Base-by-base conservation (phyloP, 2,329 filamentous ascomycete genomes). In the Talaromyces sp. region DNA sequence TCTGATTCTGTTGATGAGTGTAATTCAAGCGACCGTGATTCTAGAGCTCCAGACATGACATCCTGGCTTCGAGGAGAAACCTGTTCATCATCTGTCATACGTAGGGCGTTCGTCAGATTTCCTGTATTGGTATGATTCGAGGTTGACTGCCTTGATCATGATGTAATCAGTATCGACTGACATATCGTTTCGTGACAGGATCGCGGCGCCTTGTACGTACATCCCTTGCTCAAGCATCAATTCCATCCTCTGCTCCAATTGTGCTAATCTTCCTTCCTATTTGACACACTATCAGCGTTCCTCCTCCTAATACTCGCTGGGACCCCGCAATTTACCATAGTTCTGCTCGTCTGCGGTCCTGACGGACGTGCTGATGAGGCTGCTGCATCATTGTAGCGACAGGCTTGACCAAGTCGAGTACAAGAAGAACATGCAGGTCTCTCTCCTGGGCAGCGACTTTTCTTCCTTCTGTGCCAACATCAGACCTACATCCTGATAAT, bases 371-470 rank as follows among this genome's bases (percentile, higher is more conserved):
- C 19, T 16, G 22, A 14, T 7, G 31, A 6, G 5, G 16, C n/a
- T 11, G 43, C 63, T 11, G 43, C 59, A 58, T 43, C 52, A 41
- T 56, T 54, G 33, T 70, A 71, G 10, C 60, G 58, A 61, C 69
- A 71, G 27, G 31, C 56, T 58, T 71, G 69, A 45, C 47, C 47
- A 16, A 71, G 69, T 19, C 69, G 63, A 11, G 66, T 62, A 54
- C 69, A 71, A n/a, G 60, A 69, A 50, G 69, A 71, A 39, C 69
- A 71, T 8, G 67, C 35, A 7, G 69, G 69, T 43, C 61, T 68
- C 41, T 71, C 68, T n/a, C 69, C 69, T 16, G 69, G 69, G 62
- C 69, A 71, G 19, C 69, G 68, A 19, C 66, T 69, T 64, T 71
- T 71, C 60, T 71, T 71, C 41, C 66, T 56, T 65, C 69, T 71